Conservation (phyloP, 2,329 filamentous ascomycete genomes). For the Ceratocystis colombiana region DNA sequence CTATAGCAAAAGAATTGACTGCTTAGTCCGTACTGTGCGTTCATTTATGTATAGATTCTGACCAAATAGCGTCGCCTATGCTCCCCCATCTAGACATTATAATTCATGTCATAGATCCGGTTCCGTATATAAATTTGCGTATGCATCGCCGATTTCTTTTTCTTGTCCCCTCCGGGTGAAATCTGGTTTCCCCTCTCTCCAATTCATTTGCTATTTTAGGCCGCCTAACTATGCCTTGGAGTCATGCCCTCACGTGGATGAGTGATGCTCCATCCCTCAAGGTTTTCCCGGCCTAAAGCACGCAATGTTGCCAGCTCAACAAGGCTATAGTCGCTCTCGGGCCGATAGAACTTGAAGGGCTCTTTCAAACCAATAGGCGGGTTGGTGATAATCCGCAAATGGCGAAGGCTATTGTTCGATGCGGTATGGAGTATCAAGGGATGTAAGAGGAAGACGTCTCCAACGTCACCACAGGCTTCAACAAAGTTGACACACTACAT, state of each 20-base stretch:
- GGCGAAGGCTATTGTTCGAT: conserved; percentile 31
- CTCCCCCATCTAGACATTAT: too few species aligned
- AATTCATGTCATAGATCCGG: too few species aligned
- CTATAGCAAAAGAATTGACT: too few species aligned
- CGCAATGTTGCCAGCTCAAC: conserved; percentile 47
- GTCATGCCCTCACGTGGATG: conserved; percentile 41
- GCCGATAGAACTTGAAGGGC: conserved; percentile 34
- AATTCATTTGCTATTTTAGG: too few species aligned
- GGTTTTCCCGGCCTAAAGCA: conserved; percentile 38
- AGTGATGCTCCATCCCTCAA: conserved; percentile 45
- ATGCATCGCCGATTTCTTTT: too few species aligned
- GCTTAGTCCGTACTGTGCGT: too few species aligned
- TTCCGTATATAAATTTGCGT: too few species aligned
- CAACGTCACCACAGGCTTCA: conserved; percentile 44
- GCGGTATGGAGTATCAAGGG: conserved; percentile 51
- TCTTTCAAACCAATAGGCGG: conserved; percentile 40
- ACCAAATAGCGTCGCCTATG: too few species aligned
- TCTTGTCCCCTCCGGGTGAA: too few species aligned
- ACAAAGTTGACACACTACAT: conserved; percentile 39
- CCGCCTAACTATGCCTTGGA: conserved; percentile 28
- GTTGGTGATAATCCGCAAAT: conserved; percentile 30
- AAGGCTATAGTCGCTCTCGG: conserved; percentile 41
- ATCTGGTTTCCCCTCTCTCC: too few species aligned
- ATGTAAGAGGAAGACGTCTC: conserved; percentile 50
- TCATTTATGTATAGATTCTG: too few species aligned